A percentile compares a stretch with the other conserved stretches of the same genome.
phyloP scores from a whole-genome alignment of 345 rosid species.

The Theobroma cacao region DNA sequence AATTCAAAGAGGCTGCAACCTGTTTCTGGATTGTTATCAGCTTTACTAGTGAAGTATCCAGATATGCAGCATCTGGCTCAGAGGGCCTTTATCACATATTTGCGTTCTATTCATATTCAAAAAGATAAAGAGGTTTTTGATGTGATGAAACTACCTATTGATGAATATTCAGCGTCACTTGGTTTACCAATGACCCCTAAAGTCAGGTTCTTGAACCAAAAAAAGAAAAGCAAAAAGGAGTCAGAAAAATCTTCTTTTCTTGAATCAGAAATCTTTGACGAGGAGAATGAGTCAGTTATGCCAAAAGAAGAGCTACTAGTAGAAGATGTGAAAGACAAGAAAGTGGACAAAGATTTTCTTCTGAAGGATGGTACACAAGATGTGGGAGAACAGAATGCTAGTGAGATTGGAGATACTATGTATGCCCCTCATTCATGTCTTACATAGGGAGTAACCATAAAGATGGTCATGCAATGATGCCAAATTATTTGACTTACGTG shows the following conservation, averaged over 20 bases:
- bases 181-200: constrained; percentile 90
- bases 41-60: constrained; percentile 68
- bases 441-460: not conserved
- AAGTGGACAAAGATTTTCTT: constrained; percentile 29
- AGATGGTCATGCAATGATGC: not conserved
- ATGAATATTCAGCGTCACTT: constrained; percentile 82
- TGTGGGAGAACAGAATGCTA: constrained; percentile 36
- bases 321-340: constrained; percentile 41
- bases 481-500: not conserved
- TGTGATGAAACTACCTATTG: constrained; percentile 59
- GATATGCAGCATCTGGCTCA: constrained; percentile 71
- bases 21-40: constrained; percentile 60
- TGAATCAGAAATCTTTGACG: constrained; percentile 31
- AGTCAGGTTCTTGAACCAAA: constrained; percentile 59
- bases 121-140: constrained; percentile 91
- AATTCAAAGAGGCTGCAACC: constrained; percentile 65
- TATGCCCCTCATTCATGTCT: constrained; percentile 28
- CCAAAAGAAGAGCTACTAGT: constrained; percentile 32
- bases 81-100: constrained; percentile 76
- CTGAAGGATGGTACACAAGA: constrained; percentile 31
- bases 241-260: constrained; percentile 29
- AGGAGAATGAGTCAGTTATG: constrained; percentile 23
- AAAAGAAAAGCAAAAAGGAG: constrained; percentile 37
- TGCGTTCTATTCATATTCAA: constrained; percentile 77
- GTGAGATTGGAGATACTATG: constrained; percentile 40